Base-by-base conservation (phyloP, 192 early-diverging fungal genomes). In the Dissophora globulifera region DNA sequence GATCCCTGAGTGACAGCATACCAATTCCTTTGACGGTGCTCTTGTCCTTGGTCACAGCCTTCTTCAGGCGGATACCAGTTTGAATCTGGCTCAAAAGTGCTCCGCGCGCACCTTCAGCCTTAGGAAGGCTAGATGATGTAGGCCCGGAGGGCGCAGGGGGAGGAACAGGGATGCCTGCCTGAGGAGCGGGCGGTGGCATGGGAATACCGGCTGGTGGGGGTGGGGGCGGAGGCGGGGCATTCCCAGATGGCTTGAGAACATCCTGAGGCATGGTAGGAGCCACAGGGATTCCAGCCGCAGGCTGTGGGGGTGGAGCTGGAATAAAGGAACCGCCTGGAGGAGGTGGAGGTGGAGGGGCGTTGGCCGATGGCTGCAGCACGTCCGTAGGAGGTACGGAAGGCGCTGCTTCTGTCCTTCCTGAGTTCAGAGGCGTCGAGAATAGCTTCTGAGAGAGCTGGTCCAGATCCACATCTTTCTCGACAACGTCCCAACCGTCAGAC, bases 81-180 rank as follows among this genome's bases (percentile, higher is more conserved):
- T 91, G 89, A 62, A 94, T 94, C 63, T 94, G 90, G 57, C 82
- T 76, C 54, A 94, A 74, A 17, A 94, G 79, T 4, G 90, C 90
- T 51, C 70, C 74, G 43, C 89, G 69, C 19, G 57, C 76, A 29
- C 45, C 52, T 11, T 67, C 58, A 6, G 43, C 55, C 10, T 75
- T 13, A 15, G 64, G 48, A 8, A 58, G 46, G 32, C 62, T 10
- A 40, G 64, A 41, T 0, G 60, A 27, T 17, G 54, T 54, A 3
- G 54, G 23, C 38, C 29, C 32, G 3, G 71, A 17, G 15, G 59
- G 55, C 20, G 57, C 48, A 17, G 72, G 50, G 7, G 65, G 57
- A 20, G 61, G 47, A 11, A 48, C 46, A 31, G 49, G 32, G 30
- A 58, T 31, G 2, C 32, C 31, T 8, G 56, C 45, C 5, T 19